Evolutionary conservation across 108 stramenopile genomes (phyloP).

Genomic region (Pinguiococcus pyrenoidosus): DNA sequence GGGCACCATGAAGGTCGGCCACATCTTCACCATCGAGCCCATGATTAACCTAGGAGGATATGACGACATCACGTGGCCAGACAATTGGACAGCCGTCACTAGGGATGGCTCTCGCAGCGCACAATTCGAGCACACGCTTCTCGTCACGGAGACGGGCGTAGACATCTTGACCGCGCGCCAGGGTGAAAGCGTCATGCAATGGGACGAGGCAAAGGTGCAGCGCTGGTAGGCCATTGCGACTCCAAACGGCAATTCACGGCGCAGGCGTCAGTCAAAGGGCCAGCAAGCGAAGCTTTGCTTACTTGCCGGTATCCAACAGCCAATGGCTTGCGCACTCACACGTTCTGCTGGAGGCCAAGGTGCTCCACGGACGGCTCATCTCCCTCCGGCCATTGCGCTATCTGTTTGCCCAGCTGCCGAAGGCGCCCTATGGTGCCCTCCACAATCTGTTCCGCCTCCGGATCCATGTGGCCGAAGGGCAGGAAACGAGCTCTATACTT

Average conservation of each 20-base stretch:
- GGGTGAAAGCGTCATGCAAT: not conserved
- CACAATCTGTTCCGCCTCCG: no score
- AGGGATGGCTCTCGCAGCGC: constrained; percentile 30
- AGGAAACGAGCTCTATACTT: no score
- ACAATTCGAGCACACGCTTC: constrained; percentile 78
- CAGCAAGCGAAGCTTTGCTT: no score
- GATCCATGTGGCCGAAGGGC: no score
- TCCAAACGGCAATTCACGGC: not conserved
- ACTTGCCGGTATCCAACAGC: no score
- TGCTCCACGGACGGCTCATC: no score
- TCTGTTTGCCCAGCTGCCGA: no score
- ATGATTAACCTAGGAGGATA: constrained; percentile 38
- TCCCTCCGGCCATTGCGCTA: no score
- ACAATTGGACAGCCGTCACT: constrained; percentile 40
- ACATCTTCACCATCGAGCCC: constrained; percentile 43
- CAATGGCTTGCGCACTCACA: no score
- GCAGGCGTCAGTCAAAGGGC: no score
- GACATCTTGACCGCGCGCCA: constrained; percentile 62
- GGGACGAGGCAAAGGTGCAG: not conserved
- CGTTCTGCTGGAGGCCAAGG: no score
- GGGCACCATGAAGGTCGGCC: constrained; percentile 37
- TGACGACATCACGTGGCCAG: constrained; percentile 35
- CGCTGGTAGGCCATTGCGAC: not conserved
- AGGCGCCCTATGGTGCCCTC: no score
- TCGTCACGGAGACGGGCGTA: constrained; percentile 65